Percentiles rank a stretch among this genome's conserved stretches.
Conservation (phyloP, 2,329 filamentous ascomycete genomes). For the Neonectria ditissima region DNA sequence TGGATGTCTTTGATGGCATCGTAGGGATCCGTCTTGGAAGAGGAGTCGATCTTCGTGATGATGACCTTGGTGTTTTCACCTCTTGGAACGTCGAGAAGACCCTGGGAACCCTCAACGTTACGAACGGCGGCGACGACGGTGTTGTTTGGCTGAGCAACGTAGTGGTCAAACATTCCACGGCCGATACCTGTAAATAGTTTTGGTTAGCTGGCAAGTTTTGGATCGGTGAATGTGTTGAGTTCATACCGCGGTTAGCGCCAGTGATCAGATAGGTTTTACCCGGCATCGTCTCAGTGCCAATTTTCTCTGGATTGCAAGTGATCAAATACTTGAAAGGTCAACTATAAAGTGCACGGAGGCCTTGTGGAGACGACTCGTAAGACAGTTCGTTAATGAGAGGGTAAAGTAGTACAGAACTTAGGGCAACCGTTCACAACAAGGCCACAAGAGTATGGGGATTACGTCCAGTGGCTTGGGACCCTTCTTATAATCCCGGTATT, state of each 20-base stretch:
- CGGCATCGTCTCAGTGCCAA: not conserved
- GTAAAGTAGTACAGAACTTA: no score
- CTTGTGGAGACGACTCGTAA: no score
- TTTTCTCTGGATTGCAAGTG: no score
- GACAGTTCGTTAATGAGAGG: no score
- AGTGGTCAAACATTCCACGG: not conserved
- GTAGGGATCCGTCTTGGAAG: not conserved
- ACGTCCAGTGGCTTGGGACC: no score
- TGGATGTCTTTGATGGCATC: not conserved
- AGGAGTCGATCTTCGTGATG: not conserved
- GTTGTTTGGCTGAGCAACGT: not conserved
- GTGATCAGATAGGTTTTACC: not conserved
- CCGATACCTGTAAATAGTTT: not conserved
- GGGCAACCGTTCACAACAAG: no score
- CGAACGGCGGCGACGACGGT: not conserved
- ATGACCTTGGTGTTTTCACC: not conserved
- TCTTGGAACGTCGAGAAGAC: not conserved
- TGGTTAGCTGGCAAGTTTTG: not conserved
- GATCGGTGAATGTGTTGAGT: not conserved
- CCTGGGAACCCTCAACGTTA: not conserved
- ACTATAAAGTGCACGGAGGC: no score
- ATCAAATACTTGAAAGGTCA: no score
- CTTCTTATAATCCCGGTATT: no score
- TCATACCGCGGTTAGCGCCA: not conserved
- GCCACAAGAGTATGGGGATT: no score